Base-by-base conservation (phyloP, 257 asterid genomes). In the Rehmannia glutinosa region DNA sequence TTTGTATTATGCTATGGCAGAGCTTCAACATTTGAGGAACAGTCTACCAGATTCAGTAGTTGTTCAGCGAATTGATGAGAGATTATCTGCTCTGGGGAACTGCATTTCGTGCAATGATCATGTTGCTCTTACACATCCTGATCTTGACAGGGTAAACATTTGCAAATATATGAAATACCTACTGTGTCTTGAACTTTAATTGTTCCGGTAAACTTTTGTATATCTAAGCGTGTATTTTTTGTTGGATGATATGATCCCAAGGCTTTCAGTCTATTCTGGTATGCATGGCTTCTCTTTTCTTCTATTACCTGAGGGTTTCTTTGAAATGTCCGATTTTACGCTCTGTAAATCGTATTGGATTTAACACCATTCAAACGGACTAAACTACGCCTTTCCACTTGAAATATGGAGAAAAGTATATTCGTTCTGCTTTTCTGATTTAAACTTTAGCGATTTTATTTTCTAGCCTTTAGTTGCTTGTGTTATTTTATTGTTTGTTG, bases 21-120 rank as follows among this genome's bases (percentile, higher is more conserved):
- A 92, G 71, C 95, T 92, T 58, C 97, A 89, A 72, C 97, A 92
- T 65, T 77, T 92, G 81, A 92, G 87, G 86, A 89, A 87, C 71
- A 83, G 89, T 67, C 80, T 92, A 52, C 98, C 98, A 54, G 97
- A 89, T 73, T 71, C 87, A 33, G 96, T 92, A 50, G 95, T 89
- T 53, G 88, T 92, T 77, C 98, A 89, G 86, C 95, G 98, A 42
- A 81, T 89, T 73, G 98, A 92, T 2, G 97, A 92, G 85, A 82
- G 88, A 67, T 75, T 89, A 70, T 89, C 97, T 81, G 97, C 98
- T 24, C 74, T 89, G 4, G 98, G 98, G 23, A 92, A 92, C 87
- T 92, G 97, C 81, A 86, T 89, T 70, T 79, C 91, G 6, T 92
- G 97, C 84, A 92, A 92, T 47, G 98, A 92, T 74, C 95, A 89